Percentiles rank a stretch among this genome's conserved stretches.
Conservation (phyloP, 441 rosid species). For the Codiaeum variegatum region DNA sequence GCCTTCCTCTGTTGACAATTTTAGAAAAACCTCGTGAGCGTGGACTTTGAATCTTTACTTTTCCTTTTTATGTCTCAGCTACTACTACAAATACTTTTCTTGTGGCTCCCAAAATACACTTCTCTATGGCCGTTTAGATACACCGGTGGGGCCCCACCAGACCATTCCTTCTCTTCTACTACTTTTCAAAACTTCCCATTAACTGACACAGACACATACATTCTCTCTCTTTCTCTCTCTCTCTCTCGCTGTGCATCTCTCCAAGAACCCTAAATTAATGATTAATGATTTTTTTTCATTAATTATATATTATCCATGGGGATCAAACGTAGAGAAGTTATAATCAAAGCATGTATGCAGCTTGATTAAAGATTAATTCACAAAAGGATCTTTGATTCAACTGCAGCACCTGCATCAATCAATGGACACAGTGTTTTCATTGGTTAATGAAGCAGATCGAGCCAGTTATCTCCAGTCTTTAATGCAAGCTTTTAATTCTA, state of each 20-base stretch:
- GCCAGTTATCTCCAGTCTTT: slow-evolving; percentile 40
- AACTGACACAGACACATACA: too few relatives aligned
- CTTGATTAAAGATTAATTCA: not conserved
- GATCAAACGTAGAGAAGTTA: slow-evolving; percentile 5
- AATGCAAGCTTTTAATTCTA: slow-evolving; percentile 42
- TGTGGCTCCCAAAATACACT: not conserved
- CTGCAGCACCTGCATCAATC: not conserved
- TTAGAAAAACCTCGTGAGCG: slow-evolving; percentile 40
- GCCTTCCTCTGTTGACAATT: slow-evolving; percentile 77
- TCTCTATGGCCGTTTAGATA: not conserved
- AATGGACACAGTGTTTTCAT: slow-evolving; percentile 66
- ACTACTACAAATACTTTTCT: not conserved
- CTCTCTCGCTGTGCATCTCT: not conserved
- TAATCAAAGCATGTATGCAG: slow-evolving; percentile 1
- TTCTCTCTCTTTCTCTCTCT: too few relatives aligned
- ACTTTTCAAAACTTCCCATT: not conserved
- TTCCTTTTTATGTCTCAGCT: slow-evolving; percentile 16
- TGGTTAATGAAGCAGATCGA: slow-evolving; percentile 33
- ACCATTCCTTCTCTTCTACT: not conserved
- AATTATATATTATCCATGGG: not conserved
- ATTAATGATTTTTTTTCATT: not conserved
- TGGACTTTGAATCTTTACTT: slow-evolving; percentile 68
- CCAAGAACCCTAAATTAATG: not conserved
- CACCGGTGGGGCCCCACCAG: not conserved
- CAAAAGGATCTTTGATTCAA: slow-evolving; percentile 7